Percentiles rank a stretch among this genome's conserved stretches.
Evolutionary conservation across 352 stramenopile species (phyloP).

Genomic region (Phytopythium montanum): DNA sequence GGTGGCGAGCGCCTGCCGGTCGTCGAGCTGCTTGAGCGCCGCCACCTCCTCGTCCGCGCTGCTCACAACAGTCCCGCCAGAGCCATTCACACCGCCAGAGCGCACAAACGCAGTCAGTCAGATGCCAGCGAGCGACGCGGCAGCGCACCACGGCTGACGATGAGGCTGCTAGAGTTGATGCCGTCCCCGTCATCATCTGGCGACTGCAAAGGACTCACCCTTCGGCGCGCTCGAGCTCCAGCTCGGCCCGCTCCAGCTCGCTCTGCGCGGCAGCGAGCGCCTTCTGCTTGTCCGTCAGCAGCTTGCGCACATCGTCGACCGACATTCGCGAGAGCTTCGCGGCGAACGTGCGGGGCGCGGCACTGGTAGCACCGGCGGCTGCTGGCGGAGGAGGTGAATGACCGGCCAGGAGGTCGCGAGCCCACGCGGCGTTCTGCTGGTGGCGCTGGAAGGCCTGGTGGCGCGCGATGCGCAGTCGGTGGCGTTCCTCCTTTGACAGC

Average conservation of each 20-base stretch:
- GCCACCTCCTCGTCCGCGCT: conserved; percentile 18
- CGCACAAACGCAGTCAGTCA: background rate
- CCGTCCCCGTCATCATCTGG: background rate
- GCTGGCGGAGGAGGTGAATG: background rate
- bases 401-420: conserved; percentile 28
- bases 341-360: conserved; percentile 7
- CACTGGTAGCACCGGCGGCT: background rate
- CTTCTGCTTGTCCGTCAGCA: conserved; percentile 14
- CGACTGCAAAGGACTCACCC: background rate
- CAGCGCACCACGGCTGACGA: no score
- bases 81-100: background rate
- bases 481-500: conserved; percentile 41
- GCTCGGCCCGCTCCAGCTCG: conserved; percentile 13
- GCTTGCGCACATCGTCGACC: conserved; percentile 12
- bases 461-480: conserved; percentile 44
- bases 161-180: background rate
- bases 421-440: conserved; percentile 65
- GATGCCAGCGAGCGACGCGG: no score
- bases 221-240: conserved; percentile 16
- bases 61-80: background rate
- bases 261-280: conserved; percentile 15
- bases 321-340: conserved; percentile 4
- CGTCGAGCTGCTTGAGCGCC: conserved; percentile 16
- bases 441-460: conserved; percentile 55
- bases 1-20: conserved; percentile 19